Base-by-base conservation (phyloP, 257 asterid species). In the Solanum virginianum region DNA sequence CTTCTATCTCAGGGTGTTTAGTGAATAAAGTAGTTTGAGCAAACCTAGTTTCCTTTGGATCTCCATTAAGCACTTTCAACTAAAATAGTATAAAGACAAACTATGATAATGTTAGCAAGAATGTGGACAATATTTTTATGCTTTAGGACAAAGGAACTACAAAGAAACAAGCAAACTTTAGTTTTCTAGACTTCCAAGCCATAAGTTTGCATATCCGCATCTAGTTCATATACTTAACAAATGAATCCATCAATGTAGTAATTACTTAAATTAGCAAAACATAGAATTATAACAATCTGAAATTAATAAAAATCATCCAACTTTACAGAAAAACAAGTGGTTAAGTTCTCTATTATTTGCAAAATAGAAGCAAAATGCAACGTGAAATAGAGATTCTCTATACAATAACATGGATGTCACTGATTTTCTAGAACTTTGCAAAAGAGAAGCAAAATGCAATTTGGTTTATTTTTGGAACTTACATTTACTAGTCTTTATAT, bases 1-100 rank as follows among this genome's bases (percentile, higher is more conserved):
- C 87, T 91, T 85, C 83, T 98, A 96, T 96, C 87, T 89, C 96
- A 24, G 95, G 93, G 87, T 95, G 99, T 88, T 95, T 95, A 0
- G 91, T 41, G 86, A 95, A 94, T 84, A 95, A 7, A 39, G 94
- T 95, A 84, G 90, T 71, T 92, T 81, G 89, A 85, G 95, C 99
- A 87, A 89, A 86, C 88, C 88, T 91, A 16, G 89, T 92, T 87
- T 96, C 98, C 41, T 92, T 84, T 4, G 96, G 84, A 72, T 86
- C 89, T 82, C 85, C 91, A 80, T 90, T 84, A 1, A 95, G 68
- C 88, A 86, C 77, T 77, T 92, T 89, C 84, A 94, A 89, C 99
- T 96, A 91, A 88, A 26, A 84, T 63, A 80, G 81, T 53, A 85
- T 16, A 65, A 20, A 51, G 18, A 72, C 14, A 56, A 39, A 24